phyloP scores from a whole-genome alignment of 345 rosid species.

The Pistacia integerrima region DNA sequence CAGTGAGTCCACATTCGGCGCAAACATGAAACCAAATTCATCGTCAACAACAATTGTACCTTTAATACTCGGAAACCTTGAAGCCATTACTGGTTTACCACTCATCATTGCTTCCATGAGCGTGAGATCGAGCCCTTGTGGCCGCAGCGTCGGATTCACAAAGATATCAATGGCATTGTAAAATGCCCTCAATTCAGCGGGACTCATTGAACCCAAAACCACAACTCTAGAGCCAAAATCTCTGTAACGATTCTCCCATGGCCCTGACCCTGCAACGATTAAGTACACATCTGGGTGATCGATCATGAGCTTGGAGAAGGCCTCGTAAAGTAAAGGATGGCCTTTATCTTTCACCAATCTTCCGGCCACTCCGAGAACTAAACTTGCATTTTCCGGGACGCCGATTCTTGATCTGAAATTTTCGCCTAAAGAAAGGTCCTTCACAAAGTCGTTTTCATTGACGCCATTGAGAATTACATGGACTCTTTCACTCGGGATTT shows the following conservation, averaged over 20 bases:
- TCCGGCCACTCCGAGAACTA: conserved; percentile 81
- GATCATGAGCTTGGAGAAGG: conserved; percentile 48
- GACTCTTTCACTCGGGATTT: conserved; percentile 74
- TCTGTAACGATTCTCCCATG: conserved; percentile 81
- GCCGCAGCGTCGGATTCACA: conserved; percentile 87
- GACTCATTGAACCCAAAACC: conserved; percentile 72
- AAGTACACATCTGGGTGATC: conserved; percentile 52
- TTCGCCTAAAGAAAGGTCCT: conserved; percentile 42
- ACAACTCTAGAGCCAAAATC: conserved; percentile 58
- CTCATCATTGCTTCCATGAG: conserved; percentile 96
- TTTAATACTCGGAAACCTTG: conserved; percentile 85
- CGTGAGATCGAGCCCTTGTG: conserved; percentile 91
- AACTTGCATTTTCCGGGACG: conserved; percentile 50
- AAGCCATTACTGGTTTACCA: conserved; percentile 87
- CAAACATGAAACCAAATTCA: conserved; percentile 85
- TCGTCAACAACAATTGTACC: conserved; percentile 81
- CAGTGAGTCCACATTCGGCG: conserved; percentile 83
- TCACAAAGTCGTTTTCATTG: conserved; percentile 54
- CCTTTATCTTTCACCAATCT: conserved; percentile 95
- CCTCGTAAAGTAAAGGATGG: conserved; percentile 72
- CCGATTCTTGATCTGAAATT: conserved; percentile 64
- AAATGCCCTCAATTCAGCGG: conserved; percentile 59
- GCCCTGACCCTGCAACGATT: conserved; percentile 83
- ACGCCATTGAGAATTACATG: conserved; percentile 94
- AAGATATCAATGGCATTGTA: conserved; percentile 80